Evolutionary conservation across 2,329 filamentous ascomycete genomes (phyloP).

Genomic region (Falciphora oryzae): DNA sequence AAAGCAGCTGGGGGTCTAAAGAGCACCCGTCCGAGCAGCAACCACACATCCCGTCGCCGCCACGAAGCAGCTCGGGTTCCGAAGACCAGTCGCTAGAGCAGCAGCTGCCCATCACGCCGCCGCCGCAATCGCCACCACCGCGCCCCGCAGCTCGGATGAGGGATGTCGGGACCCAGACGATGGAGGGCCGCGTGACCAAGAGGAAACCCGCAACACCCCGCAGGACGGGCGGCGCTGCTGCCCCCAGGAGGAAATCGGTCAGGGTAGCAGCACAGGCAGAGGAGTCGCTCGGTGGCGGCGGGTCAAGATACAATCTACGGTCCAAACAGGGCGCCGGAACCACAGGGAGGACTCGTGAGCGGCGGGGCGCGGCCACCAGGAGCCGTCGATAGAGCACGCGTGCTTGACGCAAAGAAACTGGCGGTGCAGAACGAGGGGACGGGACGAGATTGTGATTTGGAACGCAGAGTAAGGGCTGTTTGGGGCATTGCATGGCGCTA

Average conservation of each 20-base stretch:
- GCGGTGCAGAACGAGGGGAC: neutral
- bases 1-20: neutral
- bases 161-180: constrained; percentile 2
- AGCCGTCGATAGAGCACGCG: neutral
- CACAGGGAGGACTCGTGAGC: neutral
- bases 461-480: neutral
- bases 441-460: neutral
- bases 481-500: neutral
- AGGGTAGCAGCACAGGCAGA: constrained; percentile 3
- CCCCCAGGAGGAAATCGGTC: neutral
- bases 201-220: neutral
- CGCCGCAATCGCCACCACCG: neutral
- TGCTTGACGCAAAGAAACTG: neutral
- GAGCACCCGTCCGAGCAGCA: neutral
- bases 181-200: constrained; percentile 5
- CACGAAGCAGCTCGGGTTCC: neutral
- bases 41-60: neutral
- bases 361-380: neutral
- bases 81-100: neutral
- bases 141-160: neutral
- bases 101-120: neutral
- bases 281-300: no score
- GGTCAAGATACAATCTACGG: neutral
- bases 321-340: neutral
- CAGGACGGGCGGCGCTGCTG: neutral